Percentiles rank a stretch among this genome's conserved stretches.
Conservation (phyloP, 2,329 filamentous ascomycete genomes). For the Biscogniauxia mediterranea region DNA sequence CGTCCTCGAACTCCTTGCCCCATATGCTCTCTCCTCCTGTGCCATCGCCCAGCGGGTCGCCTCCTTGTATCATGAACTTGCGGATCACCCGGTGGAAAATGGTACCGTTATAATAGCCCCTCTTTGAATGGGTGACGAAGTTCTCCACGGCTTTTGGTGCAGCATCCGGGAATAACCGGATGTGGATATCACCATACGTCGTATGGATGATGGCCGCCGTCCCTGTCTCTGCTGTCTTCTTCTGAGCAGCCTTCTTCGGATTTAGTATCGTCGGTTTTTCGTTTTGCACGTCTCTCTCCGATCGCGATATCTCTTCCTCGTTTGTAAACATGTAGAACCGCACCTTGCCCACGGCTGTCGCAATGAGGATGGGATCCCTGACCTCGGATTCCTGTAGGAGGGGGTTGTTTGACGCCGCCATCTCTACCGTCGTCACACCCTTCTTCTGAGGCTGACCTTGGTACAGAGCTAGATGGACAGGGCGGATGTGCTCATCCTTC, state of each 20-base stretch:
- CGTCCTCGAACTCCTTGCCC: constrained; percentile 89
- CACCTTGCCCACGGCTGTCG: constrained; percentile 80
- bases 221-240: constrained; percentile 69
- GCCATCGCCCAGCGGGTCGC: constrained; percentile 83
- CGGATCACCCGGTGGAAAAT: constrained; percentile 97
- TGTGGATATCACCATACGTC: constrained; percentile 87
- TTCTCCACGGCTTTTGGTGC: constrained; percentile 96
- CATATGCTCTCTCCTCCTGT: constrained; percentile 91
- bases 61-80: constrained; percentile 96
- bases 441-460: constrained; percentile 96
- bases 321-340: constrained; percentile 99
- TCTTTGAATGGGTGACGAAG: constrained; percentile 86
- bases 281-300: constrained; percentile 87
- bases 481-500: constrained; percentile 82
- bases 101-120: constrained; percentile 94
- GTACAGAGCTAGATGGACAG: constrained; percentile 81
- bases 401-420: constrained; percentile 94
- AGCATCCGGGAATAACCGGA: constrained; percentile 88
- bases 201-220: constrained; percentile 86
- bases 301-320: constrained; percentile 77
- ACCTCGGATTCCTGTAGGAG: constrained; percentile 88
- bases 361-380: constrained; percentile 83
- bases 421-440: constrained; percentile 86
- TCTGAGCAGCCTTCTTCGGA: constrained; percentile 52
- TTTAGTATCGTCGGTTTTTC: constrained; percentile 76